phyloP scores from a whole-genome alignment of 306 rosid genomes.

The Vigna mungo region DNA sequence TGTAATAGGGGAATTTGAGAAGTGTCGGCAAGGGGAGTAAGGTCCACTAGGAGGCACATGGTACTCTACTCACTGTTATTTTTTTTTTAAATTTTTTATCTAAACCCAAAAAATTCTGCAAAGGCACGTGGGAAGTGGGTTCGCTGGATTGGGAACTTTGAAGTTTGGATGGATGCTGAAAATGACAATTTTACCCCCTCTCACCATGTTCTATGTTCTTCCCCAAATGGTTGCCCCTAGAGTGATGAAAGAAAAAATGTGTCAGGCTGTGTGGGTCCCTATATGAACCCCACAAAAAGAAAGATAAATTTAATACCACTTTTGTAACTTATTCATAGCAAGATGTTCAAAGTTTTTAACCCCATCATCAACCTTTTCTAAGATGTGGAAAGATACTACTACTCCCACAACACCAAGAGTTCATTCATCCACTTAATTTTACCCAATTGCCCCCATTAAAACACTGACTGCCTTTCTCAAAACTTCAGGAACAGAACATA shows the following conservation, averaged over 20 bases:
- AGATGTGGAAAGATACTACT: neutral
- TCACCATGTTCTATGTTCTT: neutral
- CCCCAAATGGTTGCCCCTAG: neutral
- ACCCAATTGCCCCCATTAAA: conserved; percentile 5
- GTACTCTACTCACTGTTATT: conserved; percentile 27
- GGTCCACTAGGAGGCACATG: conserved; percentile 48
- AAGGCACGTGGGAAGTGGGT: conserved; percentile 62
- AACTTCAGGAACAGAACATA: too few species aligned
- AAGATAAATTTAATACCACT: neutral
- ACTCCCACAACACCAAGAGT: neutral
- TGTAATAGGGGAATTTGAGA: conserved; percentile 49
- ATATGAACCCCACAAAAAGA: neutral
- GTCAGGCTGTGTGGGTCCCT: conserved; percentile 9
- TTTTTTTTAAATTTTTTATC: neutral
- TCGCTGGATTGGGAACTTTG: conserved; percentile 24
- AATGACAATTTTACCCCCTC: conserved; percentile 54
- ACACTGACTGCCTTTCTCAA: neutral
- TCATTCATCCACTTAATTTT: neutral
- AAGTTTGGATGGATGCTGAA: conserved; percentile 24
- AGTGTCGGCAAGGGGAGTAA: conserved; percentile 69
- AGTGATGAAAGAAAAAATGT: neutral
- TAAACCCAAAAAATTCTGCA: conserved; percentile 23
- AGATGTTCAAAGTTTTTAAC: neutral
- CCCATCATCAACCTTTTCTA: neutral
- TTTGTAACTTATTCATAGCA: neutral